phyloP scores from a whole-genome alignment of 208 protist species.

The Trypanosoma rangeli region DNA sequence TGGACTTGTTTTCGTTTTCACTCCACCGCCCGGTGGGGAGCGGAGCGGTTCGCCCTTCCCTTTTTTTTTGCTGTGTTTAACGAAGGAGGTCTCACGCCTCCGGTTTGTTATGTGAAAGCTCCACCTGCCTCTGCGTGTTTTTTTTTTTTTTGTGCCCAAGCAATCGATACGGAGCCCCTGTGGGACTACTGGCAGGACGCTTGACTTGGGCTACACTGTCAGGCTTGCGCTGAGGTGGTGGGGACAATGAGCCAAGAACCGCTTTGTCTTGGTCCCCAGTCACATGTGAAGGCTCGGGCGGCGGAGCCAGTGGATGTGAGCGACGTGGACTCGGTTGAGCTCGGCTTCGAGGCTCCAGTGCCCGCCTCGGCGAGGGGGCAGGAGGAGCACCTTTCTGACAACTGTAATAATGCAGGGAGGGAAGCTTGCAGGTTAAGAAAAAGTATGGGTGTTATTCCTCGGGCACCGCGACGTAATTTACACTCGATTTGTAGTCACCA shows the following conservation, averaged over 20 bases:
- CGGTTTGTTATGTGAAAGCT: neutral
- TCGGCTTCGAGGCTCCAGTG: too few relatives aligned
- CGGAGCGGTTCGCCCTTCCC: too few relatives aligned
- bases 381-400: neutral
- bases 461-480: conserved; percentile 20
- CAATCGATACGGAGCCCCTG: neutral
- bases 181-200: neutral
- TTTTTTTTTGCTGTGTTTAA: neutral
- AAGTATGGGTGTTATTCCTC: conserved; percentile 13
- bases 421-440: neutral
- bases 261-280: neutral
- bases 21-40: too few relatives aligned
- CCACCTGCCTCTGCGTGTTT: neutral
- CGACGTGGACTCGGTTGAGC: neutral
- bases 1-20: too few relatives aligned
- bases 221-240: neutral
- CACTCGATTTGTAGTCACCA: neutral
- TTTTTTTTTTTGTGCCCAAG: neutral
- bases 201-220: neutral
- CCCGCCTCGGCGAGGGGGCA: neutral
- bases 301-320: neutral
- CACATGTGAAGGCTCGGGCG: neutral
- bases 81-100: neutral
- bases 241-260: neutral
- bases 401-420: neutral